Conservation (phyloP, 2,329 filamentous ascomycete species). For the Eutypa lata region DNA sequence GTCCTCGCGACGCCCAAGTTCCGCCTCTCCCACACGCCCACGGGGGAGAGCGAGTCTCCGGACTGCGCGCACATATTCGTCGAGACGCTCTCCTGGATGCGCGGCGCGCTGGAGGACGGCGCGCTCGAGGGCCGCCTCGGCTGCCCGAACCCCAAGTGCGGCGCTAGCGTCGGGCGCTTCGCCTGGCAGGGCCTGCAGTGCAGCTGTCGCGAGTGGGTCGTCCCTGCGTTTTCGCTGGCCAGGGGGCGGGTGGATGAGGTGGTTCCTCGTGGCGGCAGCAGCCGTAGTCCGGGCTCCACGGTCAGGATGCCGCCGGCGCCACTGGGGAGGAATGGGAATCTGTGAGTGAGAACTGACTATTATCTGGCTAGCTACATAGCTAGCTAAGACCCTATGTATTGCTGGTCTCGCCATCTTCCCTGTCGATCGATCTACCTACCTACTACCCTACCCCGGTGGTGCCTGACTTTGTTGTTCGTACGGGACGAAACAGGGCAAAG, state of each 20-base stretch:
- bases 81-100: constrained; percentile 95
- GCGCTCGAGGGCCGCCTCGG: constrained; percentile 78
- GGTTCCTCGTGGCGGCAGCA: constrained; percentile 25
- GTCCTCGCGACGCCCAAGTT: constrained; percentile 56
- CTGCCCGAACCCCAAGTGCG: constrained; percentile 77
- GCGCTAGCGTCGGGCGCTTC: constrained; percentile 83
- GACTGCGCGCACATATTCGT: constrained; percentile 83
- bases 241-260: constrained; percentile 78
- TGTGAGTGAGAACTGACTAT: constrained; percentile 26
- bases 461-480: background rate
- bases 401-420: too few species aligned
- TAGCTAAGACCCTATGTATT: too few species aligned
- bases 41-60: constrained; percentile 12
- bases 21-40: constrained; percentile 60
- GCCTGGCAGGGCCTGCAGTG: constrained; percentile 95
- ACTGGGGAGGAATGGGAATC: constrained; percentile 38
- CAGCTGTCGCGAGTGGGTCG: constrained; percentile 86
- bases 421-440: too few species aligned
- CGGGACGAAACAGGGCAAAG: background rate
- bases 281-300: constrained; percentile 35
- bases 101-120: constrained; percentile 73
- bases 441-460: constrained; percentile 3
- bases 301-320: constrained; percentile 60
- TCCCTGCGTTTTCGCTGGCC: constrained; percentile 83
- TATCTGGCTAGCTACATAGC: background rate